Base-by-base conservation (phyloP, 2,329 filamentous ascomycete genomes). In the Colletotrichum horii region DNA sequence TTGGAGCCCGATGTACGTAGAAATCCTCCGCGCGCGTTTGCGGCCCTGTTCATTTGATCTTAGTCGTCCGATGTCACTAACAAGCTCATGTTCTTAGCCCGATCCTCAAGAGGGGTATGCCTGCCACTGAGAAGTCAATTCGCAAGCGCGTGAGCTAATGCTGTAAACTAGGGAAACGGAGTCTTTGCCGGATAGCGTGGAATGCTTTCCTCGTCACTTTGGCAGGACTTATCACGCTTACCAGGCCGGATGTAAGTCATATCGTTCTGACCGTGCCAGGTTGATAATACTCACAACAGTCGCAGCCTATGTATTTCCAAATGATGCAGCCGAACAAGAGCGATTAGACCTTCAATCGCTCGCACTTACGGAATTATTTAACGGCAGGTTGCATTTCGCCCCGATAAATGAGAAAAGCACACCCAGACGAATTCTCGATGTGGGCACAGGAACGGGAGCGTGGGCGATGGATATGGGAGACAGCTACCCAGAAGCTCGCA, bases 381-480 rank as follows among this genome's bases (percentile, higher is more conserved):
- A 81, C 3, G 83, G 80, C n/a, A 83, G 79, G 30, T 83, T 88
- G 8, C 87, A 82, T 79, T 87, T 88, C 77, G 85, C 87, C 2
- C 87, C 87, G 0, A 82, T 86, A n/a, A 82, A 82, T 15, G 77
- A 79, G 30, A 79, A 80, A 4, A 78, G 79, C 5, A 84, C 84
- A 6, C 87, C 87, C 3, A 78, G 79, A 19, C 80, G 80, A 11
- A 82, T 87, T 12, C 81, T 87, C 24, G 87, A 89, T 71, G 81
- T 89, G 34, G 87, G 83, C 16, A 89, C 87, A 0, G 87, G 87
- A 6, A 85, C 84, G 3, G 87, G 87, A 1, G 89, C 91, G 77
- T 93, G 92, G 92, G 91, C 92, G 15, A 92, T 94, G 74, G 90
- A 93, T 79, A 90, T 95, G 85, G 92, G 91, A 78, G 90, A 92